Evolutionary conservation across 2,329 filamentous ascomycete genomes (phyloP), one percentile per base, ranked within the genome.

Genomic region (Ophiocordyceps sinensis): DNA sequence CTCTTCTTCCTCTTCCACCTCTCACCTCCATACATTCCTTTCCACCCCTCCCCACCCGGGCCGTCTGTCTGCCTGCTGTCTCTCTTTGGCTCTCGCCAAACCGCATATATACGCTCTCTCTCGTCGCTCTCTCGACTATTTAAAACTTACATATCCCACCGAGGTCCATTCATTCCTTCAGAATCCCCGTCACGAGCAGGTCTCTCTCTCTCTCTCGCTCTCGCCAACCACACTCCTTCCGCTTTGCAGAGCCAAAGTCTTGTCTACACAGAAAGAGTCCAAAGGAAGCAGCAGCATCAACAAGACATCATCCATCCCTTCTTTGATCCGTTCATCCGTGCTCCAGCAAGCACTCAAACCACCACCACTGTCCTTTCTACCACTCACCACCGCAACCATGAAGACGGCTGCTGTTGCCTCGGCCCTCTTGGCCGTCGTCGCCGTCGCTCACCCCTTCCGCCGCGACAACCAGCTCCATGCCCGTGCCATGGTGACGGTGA

Each of bases 361-460:
- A 35, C 32, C 14, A n/a, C 14, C 31, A 34, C 31, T 4, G 13
- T 37, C 17, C 17, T 37, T 37, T 30, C 34, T 38, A 29, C 3
- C n/a, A n/a, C n/a, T n/a, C n/a, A n/a, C 21, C 37, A 47, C 37
- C 44, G 42, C 43, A 51, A 62, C 45, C 36, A 71, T 71, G 68
- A 71, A 68, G 62, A 53, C 54, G 47, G 46, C 51, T 37, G 41
- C 53, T 39, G 36, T 59, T 44, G 51, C 56, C 41, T 59, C 53
- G 29, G 53, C 52, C 38, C 38, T 59, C 41, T 43, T 62, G 49
- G 62, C 50, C 53, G 62, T 57, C 47, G 62, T 61, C 50, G 69
- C 63, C 49, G 53, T 66, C 43, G 73, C 73, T 47, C 67, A 75
- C 56, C 72, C 72, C 44, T 65, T 63, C 46, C 60, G 53, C 49